A percentile compares a stretch with the other conserved stretches of the same genome.
Evolutionary conservation across 75 land plant genomes (phyloP).

Genomic region (Sequoiadendron giganteum): DNA sequence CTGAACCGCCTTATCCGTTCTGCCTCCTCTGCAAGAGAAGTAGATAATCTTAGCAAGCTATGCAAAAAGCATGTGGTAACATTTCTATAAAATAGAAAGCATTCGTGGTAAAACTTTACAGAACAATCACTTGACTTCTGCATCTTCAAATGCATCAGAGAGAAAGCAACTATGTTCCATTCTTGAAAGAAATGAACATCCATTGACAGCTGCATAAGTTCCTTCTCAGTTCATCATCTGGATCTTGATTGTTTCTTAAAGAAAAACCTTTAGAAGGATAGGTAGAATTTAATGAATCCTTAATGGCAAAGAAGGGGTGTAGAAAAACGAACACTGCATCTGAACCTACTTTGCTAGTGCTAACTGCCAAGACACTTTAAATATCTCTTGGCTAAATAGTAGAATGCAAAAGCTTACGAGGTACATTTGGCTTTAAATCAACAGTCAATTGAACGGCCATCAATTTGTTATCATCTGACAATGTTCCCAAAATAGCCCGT

Average conservation of each 20-base stretch:
- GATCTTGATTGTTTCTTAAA: neutral
- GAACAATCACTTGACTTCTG: neutral
- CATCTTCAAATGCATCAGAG: neutral
- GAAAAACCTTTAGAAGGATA: neutral
- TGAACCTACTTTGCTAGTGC: neutral
- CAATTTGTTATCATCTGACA: conserved; percentile 51
- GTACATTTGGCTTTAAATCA: conserved; percentile 70
- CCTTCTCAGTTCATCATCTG: neutral
- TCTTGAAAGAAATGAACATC: neutral
- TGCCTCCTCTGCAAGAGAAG: conserved; percentile 63
- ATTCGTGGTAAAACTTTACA: neutral
- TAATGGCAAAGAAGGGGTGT: too few species aligned
- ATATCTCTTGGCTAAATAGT: neutral
- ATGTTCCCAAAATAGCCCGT: conserved; percentile 71
- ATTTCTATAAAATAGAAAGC: neutral
- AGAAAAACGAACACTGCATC: neutral
- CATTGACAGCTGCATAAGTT: neutral
- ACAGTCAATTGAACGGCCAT: conserved; percentile 61
- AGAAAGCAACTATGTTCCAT: neutral
- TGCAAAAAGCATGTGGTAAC: neutral
- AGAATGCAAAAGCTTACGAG: conserved; percentile 36
- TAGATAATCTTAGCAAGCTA: neutral
- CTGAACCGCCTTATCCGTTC: conserved; percentile 68
- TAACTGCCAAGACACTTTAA: neutral
- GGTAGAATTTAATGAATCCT: too few species aligned